Base-by-base conservation (phyloP, 345 rosid species). In the Acer negundo region DNA sequence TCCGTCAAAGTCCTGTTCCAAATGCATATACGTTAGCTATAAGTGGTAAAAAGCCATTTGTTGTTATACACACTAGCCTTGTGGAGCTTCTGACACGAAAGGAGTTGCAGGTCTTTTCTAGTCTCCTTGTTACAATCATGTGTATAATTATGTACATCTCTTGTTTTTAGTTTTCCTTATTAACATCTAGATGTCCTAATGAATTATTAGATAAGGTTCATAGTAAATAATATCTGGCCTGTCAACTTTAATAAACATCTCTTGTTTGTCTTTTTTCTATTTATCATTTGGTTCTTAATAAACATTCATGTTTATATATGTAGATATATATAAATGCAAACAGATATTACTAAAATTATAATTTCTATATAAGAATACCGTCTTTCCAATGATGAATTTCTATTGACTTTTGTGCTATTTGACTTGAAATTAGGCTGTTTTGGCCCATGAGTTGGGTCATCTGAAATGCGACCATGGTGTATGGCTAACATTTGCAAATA, bases 371-470 rank as follows among this genome's bases (percentile, higher is more conserved):
- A 65, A 62, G 51, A n/a, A 26, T 13, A 38, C 23, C 70, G 9
- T 65, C 35, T 40, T 73, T 72, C n/a, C 22, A 20, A 47, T 66
- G 72, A 72, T 73, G 71, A 66, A 58, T 77, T 72, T 66, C 59
- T 68, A 62, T 75, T 77, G 71, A 83, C 72, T 67, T 63, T 59
- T 63, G n/a, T 19, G 17, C 61, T 44, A 20, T 77, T 82, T 62
- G 20, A 75, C 38, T 75, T 64, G 8, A 75, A 78, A 73, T 17
- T 75, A 93, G 99, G 98, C 97, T 81, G 98, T 95, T 67, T 85
- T 95, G 93, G 99, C 97, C 22, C 98, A 93, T 72, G 99, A 95
- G 79, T 86, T 95, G 82, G 99, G 99, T 31, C 98, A 93, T 89
- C 89, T 95, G 72, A 93, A 95, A 83, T 95, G 99, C 7, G 97